phyloP scores from a whole-genome alignment of 1,284 basidiomycete genomes.

The Inonotus hispidus region DNA sequence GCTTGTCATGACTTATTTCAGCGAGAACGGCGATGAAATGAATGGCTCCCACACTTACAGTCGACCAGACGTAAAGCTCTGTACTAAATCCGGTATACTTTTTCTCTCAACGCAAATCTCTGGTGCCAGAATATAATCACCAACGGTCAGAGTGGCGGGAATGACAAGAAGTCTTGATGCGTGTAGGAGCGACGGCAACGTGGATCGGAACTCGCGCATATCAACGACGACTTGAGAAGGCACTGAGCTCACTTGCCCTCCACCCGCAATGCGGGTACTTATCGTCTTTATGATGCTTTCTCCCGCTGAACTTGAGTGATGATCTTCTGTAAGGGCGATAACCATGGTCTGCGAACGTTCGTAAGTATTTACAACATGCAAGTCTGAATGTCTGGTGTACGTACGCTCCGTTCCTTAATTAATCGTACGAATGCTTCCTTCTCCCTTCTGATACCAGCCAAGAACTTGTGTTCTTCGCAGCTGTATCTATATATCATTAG shows the following conservation, averaged over 20 bases:
- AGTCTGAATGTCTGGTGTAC: conserved; percentile 28
- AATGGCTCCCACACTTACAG: conserved; percentile 55
- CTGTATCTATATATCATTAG: conserved; percentile 92
- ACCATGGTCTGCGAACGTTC: conserved; percentile 70
- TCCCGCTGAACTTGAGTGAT: conserved; percentile 35
- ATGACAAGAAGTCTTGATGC: conserved; percentile 78
- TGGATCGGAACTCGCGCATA: conserved; percentile 94
- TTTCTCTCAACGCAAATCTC: conserved; percentile 97
- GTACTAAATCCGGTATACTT: conserved; percentile 86
- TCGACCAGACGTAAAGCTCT: conserved; percentile 90
- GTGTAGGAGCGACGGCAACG: conserved; percentile 87
- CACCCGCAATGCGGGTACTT: conserved; percentile 85
- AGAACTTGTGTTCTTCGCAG: conserved; percentile 93
- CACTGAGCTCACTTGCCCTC: conserved; percentile 62
- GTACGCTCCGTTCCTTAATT: conserved; percentile 86
- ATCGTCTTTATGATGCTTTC: conserved; percentile 81
- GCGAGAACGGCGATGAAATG: not conserved
- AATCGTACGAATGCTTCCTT: conserved; percentile 93
- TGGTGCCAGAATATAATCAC: conserved; percentile 94
- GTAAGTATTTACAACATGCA: not conserved
- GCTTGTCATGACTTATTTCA: conserved; percentile 36
- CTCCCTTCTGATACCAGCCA: conserved; percentile 84
- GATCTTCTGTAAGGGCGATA: conserved; percentile 78
- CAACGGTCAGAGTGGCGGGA: conserved; percentile 89
- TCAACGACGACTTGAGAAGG: conserved; percentile 88